phyloP scores from a whole-genome alignment of 768 basidiomycete species.

The Fomitopsis serialis region DNA sequence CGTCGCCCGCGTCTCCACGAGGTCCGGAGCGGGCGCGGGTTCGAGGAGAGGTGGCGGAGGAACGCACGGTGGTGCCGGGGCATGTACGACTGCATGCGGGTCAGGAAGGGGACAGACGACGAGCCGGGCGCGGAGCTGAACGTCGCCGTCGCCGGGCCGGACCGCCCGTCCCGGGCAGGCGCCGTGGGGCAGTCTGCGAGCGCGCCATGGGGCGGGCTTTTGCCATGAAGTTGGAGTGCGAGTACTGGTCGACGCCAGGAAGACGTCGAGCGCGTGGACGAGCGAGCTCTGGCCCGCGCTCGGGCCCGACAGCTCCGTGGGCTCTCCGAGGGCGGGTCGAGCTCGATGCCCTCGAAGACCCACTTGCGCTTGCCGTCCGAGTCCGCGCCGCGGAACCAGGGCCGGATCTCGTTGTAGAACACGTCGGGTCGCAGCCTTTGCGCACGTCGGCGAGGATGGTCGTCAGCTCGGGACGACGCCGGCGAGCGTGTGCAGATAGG shows the following conservation, averaged over 20 bases:
- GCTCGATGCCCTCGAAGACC: conserved; percentile 43
- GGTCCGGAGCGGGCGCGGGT: conserved; percentile 42
- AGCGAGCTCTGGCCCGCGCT: conserved; percentile 60
- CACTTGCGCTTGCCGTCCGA: conserved; percentile 27
- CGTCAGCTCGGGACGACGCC: conserved; percentile 57
- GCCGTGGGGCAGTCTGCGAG: not conserved
- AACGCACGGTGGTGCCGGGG: conserved; percentile 55
- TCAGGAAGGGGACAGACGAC: conserved; percentile 33
- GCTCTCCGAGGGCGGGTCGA: conserved; percentile 25
- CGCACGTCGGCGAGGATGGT: conserved; percentile 58
- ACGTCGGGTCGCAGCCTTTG: conserved; percentile 66
- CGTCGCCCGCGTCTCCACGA: conserved; percentile 29
- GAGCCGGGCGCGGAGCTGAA: conserved; percentile 10
- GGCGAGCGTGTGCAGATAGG: conserved; percentile 61
- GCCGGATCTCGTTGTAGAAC: conserved; percentile 54
- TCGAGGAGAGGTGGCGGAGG: conserved; percentile 43
- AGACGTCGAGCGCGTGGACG: conserved; percentile 48
- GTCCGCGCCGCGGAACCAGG: conserved; percentile 60
- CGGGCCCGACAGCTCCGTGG: conserved; percentile 46
- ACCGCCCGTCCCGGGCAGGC: conserved; percentile 20
- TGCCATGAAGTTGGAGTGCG: conserved; percentile 21
- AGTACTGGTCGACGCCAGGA: conserved; percentile 45
- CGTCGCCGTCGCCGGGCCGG: conserved; percentile 15
- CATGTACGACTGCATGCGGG: conserved; percentile 57
- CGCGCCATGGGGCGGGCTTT: not conserved